Percentiles rank a stretch among this genome's conserved stretches.
These are phyloP conservation scores for Nitzschia inconspicua DNA, from an alignment of 108 stramenopile species.

Conservation along the genomic window DNA sequence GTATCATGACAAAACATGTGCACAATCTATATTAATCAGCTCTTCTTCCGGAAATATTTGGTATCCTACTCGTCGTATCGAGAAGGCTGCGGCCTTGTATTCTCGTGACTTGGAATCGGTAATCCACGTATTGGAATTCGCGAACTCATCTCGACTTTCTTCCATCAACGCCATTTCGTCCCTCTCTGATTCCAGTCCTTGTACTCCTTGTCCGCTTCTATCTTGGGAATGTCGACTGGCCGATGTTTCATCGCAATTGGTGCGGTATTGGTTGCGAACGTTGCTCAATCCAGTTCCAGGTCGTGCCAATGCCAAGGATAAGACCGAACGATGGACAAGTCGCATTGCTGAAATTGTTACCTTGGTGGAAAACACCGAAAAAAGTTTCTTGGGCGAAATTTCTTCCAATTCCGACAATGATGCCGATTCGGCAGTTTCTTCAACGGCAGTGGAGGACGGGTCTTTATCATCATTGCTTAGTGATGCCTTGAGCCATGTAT, in stretches of 20 bases:
- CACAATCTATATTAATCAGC: background rate
- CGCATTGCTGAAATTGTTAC: conserved; percentile 20
- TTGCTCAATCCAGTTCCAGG: conserved; percentile 27
- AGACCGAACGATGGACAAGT: conserved; percentile 17
- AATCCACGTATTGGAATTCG: background rate
- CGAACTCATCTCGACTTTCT: background rate
- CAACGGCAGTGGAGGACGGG: conserved; percentile 16
- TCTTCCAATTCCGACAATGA: too few species aligned
- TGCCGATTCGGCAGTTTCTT: too few species aligned
- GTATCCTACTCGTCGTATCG: conserved; percentile 9
- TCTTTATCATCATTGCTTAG: conserved; percentile 19
- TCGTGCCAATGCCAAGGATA: background rate
- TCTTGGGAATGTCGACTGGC: conserved; percentile 25
- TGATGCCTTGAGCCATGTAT: conserved; percentile 15
- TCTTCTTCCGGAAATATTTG: background rate
- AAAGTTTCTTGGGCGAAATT: too few species aligned
- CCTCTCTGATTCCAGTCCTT: background rate
- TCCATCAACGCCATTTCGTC: background rate
- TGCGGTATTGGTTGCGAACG: conserved; percentile 33
- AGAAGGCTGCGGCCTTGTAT: conserved; percentile 22
- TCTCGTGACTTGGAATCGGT: conserved; percentile 10
- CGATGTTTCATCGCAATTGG: conserved; percentile 15
- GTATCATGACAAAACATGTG: background rate
- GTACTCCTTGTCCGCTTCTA: background rate
- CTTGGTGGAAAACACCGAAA: too few species aligned